Base-by-base conservation (phyloP, 2,329 filamentous ascomycete genomes). In the Beauveria medogensis region DNA sequence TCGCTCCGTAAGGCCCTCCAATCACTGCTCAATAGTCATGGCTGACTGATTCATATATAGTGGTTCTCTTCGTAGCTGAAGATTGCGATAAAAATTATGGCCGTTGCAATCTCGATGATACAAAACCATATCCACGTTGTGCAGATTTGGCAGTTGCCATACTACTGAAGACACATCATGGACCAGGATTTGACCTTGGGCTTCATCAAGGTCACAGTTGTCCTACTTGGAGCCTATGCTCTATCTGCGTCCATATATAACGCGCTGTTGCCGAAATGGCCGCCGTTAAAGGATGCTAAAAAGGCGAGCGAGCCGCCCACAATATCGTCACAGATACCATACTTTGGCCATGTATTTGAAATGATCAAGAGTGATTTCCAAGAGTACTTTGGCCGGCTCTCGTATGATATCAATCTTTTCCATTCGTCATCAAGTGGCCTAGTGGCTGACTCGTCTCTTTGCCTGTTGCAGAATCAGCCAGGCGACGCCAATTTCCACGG, bases 311-410 rank as follows among this genome's bases (percentile, higher is more conserved):
- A 59, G 8, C 56, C 56, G 47, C 56, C 56, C 5, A 59, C 56
- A 40, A 59, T 59, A 59, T 6, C 56, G 7, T 52, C 56, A 20
- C 47, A n/a, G 37, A 46, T 59, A 52, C 56, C 56, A 8, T 52
- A 44, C 8, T 44, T 59, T 20, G 56, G 56, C 37, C 56, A 59
- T 52, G 37, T 59, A 16, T 26, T 59, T 8, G 24, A 26, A 24
- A 48, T 59, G 24, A 59, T 59, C 47, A 59, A 34, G n/a, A 59
- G 22, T 34, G 56, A 41, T 34, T 59, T 59, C 12, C 56, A 59
- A 52, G 56, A 59, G 34, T 59, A 59, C 12, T 59, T 59, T 46
- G 56, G 56, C 47, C 47, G 34, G n/a, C 56, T 59, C 18, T 59
- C 56, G 56, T 59, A 59, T 40, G 56, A 16, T n/a, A 37, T n/a